Evolutionary conservation across 2,329 filamentous ascomycete species (phyloP).

Genomic region (Sporothrix phasma): DNA sequence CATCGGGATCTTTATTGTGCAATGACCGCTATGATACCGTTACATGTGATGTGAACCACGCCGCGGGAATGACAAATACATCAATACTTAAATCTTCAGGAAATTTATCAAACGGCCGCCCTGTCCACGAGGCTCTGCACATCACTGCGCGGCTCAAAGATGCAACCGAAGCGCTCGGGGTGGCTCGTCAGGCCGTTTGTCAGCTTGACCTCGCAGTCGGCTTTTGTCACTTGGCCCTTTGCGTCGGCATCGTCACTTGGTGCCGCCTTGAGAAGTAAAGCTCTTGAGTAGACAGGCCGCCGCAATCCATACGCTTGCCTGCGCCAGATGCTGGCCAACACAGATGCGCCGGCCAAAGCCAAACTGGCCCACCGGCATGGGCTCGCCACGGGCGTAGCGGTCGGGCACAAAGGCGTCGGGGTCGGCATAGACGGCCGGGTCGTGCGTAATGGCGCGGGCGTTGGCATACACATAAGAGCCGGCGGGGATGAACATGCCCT

Average conservation of each 20-base stretch:
- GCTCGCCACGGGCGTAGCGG: slow-evolving; percentile 33
- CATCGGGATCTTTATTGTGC: no score
- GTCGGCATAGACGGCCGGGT: slow-evolving; percentile 31
- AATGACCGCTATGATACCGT: no score
- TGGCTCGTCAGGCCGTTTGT: slow-evolving; percentile 18
- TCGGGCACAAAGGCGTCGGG: slow-evolving; percentile 32
- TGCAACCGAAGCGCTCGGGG: slow-evolving; percentile 13
- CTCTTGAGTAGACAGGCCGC: slow-evolving; percentile 32
- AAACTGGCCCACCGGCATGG: slow-evolving; percentile 34
- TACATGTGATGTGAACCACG: no score
- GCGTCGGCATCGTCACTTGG: slow-evolving; percentile 2
- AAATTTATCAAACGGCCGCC: neutral
- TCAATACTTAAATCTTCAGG: no score
- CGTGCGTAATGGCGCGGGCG: slow-evolving; percentile 35
- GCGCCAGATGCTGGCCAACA: slow-evolving; percentile 33
- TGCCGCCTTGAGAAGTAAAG: slow-evolving; percentile 25
- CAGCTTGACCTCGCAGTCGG: slow-evolving; percentile 10
- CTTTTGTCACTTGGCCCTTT: slow-evolving; percentile 7
- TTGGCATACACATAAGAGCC: slow-evolving; percentile 35
- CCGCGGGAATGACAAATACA: no score
- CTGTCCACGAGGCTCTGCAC: neutral
- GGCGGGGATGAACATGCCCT: slow-evolving; percentile 20
- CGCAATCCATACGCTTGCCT: slow-evolving; percentile 32
- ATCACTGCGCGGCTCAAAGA: neutral
- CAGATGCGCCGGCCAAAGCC: slow-evolving; percentile 45